phyloP scores from a whole-genome alignment of 768 basidiomycete genomes.

The Lentinula sp. region DNA sequence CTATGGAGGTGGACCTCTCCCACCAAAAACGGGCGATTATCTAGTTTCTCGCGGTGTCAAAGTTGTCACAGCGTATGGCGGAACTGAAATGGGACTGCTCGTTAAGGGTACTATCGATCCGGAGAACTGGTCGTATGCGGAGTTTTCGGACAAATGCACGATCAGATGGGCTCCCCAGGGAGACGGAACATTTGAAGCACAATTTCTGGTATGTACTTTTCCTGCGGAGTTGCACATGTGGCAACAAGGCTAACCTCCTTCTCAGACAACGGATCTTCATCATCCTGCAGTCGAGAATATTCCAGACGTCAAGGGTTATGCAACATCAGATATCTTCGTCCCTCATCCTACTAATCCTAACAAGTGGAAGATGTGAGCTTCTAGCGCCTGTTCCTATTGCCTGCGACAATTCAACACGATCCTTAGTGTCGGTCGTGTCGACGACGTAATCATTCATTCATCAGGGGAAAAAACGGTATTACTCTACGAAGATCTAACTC shows the following conservation, averaged over 20 bases:
- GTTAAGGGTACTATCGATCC: conserved; percentile 2
- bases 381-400: conserved; percentile 1
- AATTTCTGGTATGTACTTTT: conserved; percentile 1
- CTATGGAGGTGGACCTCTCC: conserved; percentile 1
- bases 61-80: conserved; percentile 12
- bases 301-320: conserved; percentile 29
- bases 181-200: conserved; percentile 6
- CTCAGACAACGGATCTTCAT: conserved; percentile 21
- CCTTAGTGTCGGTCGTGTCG: conserved; percentile 29
- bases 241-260: neutral
- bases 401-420: neutral
- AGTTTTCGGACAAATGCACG: neutral
- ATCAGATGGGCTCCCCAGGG: conserved; percentile 1
- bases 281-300: conserved; percentile 26
- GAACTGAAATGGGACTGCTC: conserved; percentile 14
- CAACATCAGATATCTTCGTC: conserved; percentile 35
- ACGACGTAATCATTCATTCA: conserved; percentile 22
- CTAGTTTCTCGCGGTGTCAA: conserved; percentile 14
- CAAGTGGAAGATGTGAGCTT: conserved; percentile 33
- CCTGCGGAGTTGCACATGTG: neutral
- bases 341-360: conserved; percentile 33
- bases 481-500: neutral
- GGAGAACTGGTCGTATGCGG: conserved; percentile 13
- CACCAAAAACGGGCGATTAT: conserved; percentile 8
- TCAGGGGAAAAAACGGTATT: conserved; percentile 22